phyloP scores from a whole-genome alignment of 257 asterid genomes.

The Cinchona pubescens region DNA sequence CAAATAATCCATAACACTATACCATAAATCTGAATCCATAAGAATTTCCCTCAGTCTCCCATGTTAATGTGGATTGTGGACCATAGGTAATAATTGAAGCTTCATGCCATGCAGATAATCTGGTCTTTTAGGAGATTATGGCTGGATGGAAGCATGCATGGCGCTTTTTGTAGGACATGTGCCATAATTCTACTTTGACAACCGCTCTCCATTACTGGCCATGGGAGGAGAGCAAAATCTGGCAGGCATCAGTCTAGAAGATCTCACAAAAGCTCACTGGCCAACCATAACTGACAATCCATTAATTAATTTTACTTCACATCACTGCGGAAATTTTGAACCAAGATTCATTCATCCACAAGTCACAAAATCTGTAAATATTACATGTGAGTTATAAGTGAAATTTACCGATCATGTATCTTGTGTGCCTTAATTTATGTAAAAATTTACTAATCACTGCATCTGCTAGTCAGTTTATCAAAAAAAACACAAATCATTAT shows the following conservation, averaged over 20 bases:
- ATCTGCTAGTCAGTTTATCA: background rate
- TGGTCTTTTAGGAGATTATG: slow-evolving; percentile 13
- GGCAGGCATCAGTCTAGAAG: background rate
- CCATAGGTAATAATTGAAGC: slow-evolving; percentile 7
- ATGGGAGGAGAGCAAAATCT: slow-evolving; percentile 4
- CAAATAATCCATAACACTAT: no score
- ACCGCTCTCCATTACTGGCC: slow-evolving; percentile 22
- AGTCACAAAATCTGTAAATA: no score
- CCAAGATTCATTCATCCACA: no score
- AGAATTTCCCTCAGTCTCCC: slow-evolving; percentile 13
- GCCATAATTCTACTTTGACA: slow-evolving; percentile 25
- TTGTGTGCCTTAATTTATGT: no score
- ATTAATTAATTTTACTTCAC: background rate
- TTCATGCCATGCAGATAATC: slow-evolving; percentile 12
- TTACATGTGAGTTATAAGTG: no score
- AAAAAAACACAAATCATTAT: background rate
- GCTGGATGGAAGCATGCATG: slow-evolving; percentile 19
- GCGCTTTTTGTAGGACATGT: slow-evolving; percentile 24
- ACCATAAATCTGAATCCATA: no score
- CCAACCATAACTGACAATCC: slow-evolving; percentile 21
- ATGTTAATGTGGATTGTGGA: slow-evolving; percentile 15
- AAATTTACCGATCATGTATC: no score
- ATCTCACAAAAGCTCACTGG: slow-evolving; percentile 14
- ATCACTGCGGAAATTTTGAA: no score
- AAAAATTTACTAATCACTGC: no score